Evolutionary conservation across 208 protist genomes (phyloP).

Genomic region (Trypanosoma grayi): DNA sequence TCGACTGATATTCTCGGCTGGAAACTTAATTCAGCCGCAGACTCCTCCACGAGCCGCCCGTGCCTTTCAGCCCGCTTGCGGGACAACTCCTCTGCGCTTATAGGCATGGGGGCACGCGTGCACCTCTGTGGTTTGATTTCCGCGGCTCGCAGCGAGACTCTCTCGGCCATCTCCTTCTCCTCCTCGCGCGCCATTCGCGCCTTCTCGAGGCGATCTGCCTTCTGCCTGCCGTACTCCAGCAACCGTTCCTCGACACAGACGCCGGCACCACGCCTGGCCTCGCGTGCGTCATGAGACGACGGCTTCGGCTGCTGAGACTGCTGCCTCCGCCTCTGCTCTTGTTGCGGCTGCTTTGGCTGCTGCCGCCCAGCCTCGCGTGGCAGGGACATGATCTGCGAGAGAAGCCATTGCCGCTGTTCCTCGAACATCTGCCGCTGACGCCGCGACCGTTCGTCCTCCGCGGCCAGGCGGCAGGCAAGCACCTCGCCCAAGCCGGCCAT

Average conservation of each 20-base stretch:
- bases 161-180: constrained; percentile 20
- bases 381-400: constrained; percentile 9
- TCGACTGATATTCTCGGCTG: constrained; percentile 21
- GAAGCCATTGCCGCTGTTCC: constrained; percentile 18
- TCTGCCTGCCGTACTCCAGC: constrained; percentile 36
- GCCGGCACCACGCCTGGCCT: neutral
- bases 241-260: constrained; percentile 44
- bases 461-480: constrained; percentile 18
- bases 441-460: constrained; percentile 7
- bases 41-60: constrained; percentile 2
- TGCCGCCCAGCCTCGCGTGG: neutral
- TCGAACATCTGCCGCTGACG: constrained; percentile 12
- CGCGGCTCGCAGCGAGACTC: constrained; percentile 14
- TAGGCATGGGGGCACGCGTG: neutral
- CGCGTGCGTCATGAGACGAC: neutral
- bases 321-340: neutral
- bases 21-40: constrained; percentile 8
- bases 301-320: neutral
- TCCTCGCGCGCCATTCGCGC: constrained; percentile 14
- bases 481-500: neutral
- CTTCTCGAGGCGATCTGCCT: constrained; percentile 21
- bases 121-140: constrained; percentile 1
- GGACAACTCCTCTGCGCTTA: neutral
- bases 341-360: neutral
- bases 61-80: neutral